These are phyloP conservation scores for Trametes pubescens DNA, from an alignment of 1,284 basidiomycete species.

Conservation along the genomic window DNA sequence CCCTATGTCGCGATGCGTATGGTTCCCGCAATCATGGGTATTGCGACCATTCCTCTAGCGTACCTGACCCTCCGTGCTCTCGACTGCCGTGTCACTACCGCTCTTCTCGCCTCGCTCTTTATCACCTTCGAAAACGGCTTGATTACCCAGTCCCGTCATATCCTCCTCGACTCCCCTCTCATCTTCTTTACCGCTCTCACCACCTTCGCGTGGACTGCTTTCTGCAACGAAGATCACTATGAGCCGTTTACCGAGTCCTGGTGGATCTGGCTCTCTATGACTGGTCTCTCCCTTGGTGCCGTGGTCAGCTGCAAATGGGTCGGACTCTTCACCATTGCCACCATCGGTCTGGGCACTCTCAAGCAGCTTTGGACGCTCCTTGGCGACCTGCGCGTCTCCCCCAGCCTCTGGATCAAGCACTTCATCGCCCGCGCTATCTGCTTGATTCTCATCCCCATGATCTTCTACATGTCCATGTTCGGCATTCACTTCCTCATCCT, in stretches of 20 bases:
- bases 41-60: slow-evolving; percentile 88
- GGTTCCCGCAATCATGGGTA: slow-evolving; percentile 90
- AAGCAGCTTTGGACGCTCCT: slow-evolving; percentile 91
- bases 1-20: slow-evolving; percentile 98
- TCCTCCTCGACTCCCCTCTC: slow-evolving; percentile 96
- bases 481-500: slow-evolving; percentile 93
- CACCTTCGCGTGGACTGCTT: slow-evolving; percentile 87
- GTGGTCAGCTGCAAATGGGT: slow-evolving; percentile 98
- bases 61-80: slow-evolving; percentile 95
- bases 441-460: slow-evolving; percentile 83
- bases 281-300: slow-evolving; percentile 90
- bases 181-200: slow-evolving; percentile 98
- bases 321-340: slow-evolving; percentile 98
- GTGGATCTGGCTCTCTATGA: slow-evolving; percentile 95
- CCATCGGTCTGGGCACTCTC: slow-evolving; percentile 87
- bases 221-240: slow-evolving; percentile 90
- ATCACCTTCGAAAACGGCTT: slow-evolving; percentile 97
- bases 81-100: slow-evolving; percentile 89
- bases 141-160: slow-evolving; percentile 94
- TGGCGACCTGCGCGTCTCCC: slow-evolving; percentile 86
- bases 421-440: slow-evolving; percentile 91
- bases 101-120: slow-evolving; percentile 89
- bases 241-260: slow-evolving; percentile 85
- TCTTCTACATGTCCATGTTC: slow-evolving; percentile 97
- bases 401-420: slow-evolving; percentile 81